Percentiles rank a stretch among this genome's conserved stretches.
phyloP scores from a whole-genome alignment of 208 protist genomes.

The Phytomonas francai region DNA sequence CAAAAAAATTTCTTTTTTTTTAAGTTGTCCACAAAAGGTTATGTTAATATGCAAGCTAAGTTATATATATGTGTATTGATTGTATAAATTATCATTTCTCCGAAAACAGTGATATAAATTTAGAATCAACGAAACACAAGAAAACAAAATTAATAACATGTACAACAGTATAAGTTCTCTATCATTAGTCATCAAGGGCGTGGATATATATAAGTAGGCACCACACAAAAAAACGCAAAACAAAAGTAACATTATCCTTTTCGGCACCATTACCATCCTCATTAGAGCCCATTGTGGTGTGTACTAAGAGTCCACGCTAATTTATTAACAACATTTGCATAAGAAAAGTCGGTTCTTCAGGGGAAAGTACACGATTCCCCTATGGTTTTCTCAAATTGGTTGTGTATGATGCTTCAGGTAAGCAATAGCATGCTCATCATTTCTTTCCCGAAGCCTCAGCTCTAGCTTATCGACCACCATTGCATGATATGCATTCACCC shows the following conservation, averaged over 20 bases:
- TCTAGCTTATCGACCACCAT: constrained; percentile 31
- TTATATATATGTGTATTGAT: not conserved
- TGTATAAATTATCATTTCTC: not conserved
- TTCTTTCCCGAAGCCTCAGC: constrained; percentile 33
- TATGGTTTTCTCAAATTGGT: constrained; percentile 15
- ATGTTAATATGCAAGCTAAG: not conserved
- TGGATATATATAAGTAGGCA: not conserved
- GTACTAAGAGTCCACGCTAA: not conserved
- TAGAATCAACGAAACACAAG: not conserved
- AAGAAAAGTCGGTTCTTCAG: not conserved
- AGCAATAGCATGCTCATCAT: constrained; percentile 38
- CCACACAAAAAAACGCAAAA: constrained; percentile 3
- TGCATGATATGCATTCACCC: constrained; percentile 77
- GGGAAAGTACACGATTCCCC: not conserved
- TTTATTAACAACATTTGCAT: not conserved
- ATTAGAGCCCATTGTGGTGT: not conserved
- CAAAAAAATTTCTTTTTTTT: not conserved
- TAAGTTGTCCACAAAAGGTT: not conserved
- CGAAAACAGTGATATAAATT: not conserved
- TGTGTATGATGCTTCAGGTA: constrained; percentile 76
- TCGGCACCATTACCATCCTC: not conserved
- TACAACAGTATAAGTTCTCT: not conserved
- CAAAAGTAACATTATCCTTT: not conserved
- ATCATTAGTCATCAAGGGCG: not conserved
- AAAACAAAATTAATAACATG: not conserved